Base-by-base conservation (phyloP, 495 filamentous ascomycete genomes). In the Penicillium tannophilum region DNA sequence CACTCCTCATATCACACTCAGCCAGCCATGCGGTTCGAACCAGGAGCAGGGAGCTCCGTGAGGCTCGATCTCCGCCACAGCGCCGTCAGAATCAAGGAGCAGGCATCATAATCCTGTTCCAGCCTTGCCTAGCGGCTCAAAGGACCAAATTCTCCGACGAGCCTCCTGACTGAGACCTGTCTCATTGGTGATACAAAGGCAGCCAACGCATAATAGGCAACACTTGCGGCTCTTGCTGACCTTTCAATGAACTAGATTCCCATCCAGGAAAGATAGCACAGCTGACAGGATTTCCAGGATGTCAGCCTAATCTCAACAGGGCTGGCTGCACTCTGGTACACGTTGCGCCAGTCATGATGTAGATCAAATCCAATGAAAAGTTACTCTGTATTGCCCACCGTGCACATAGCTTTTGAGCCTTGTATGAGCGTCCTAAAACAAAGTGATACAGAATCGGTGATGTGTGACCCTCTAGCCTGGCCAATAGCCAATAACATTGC, bases 61-160 rank as follows among this genome's bases (percentile, higher is more conserved):
- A 58, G 55, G 28, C 54, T 58, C 41, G 7, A 58, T 55, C 54
- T 55, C 62, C 58, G 62, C 20, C 20, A 19, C 44, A 55, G 45
- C 39, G 53, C 55, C 62, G 52, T 26, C n/a, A 42, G 30, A 48
- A 35, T 17, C n/a, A 14, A 42, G 45, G 44, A 41, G 26, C 30
- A 54, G 17, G 23, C 33, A 42, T 26, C 17, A 19, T 14, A 30
- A 28, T 39, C 35, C 12, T 44, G 23, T 31, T 54, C 36, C 5
- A 54, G 42, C 45, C 30, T 23, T 35, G 33, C 30, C 39, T 52
- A 12, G 23, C 30, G 28, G 41, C 41, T 24, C 28, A 16, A 23
- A 41, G 41, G 17, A 17, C 17, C 31, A 24, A 35, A 28, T 45
- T 24, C 42, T 47, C 39, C 43, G 41, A 43, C 19, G 49, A 52